These are phyloP conservation scores for Saururus chinensis DNA, from an alignment of 164 flowering plant genomes.

Conservation along the genomic window DNA sequence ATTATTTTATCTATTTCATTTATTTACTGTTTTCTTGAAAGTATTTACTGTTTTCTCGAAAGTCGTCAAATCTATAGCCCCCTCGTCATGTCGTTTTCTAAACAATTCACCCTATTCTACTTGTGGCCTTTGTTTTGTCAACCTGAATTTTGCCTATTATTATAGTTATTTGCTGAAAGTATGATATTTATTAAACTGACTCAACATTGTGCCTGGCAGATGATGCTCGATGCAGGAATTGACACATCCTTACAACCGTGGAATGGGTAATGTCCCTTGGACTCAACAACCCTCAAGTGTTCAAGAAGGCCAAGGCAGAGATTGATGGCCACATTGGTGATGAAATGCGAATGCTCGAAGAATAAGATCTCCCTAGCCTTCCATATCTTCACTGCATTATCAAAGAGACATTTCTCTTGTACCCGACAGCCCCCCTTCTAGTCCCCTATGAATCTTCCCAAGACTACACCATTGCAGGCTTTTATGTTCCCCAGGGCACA, in stretches of 20 bases:
- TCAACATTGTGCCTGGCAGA: constrained; percentile 9
- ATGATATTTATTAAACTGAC: too few relatives aligned
- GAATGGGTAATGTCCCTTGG: constrained; percentile 25
- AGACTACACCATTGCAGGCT: constrained; percentile 26
- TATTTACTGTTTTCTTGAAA: too few relatives aligned
- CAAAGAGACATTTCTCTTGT: constrained; percentile 2
- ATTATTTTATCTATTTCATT: too few relatives aligned
- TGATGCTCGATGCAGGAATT: constrained; percentile 19
- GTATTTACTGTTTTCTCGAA: too few relatives aligned
- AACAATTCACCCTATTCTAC: too few relatives aligned
- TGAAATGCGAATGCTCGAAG: constrained; percentile 20
- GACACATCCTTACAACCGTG: constrained; percentile 18
- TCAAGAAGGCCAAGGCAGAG: constrained; percentile 19
- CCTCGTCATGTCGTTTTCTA: too few relatives aligned
- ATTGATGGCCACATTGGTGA: constrained; percentile 13
- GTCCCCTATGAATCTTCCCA: constrained; percentile 34
- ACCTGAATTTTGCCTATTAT: too few relatives aligned
- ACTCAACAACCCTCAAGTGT: constrained; percentile 17
- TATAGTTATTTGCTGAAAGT: too few relatives aligned
- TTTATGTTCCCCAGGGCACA: constrained; percentile 27
- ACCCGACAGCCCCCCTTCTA: constrained; percentile 4
- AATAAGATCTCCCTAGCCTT: constrained; percentile 27
- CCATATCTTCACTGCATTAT: constrained; percentile 21
- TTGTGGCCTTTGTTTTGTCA: too few relatives aligned
- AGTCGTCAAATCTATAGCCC: too few relatives aligned